phyloP scores from a whole-genome alignment of 106 monocot genomes.

The Alisma plantagoaquatica region DNA sequence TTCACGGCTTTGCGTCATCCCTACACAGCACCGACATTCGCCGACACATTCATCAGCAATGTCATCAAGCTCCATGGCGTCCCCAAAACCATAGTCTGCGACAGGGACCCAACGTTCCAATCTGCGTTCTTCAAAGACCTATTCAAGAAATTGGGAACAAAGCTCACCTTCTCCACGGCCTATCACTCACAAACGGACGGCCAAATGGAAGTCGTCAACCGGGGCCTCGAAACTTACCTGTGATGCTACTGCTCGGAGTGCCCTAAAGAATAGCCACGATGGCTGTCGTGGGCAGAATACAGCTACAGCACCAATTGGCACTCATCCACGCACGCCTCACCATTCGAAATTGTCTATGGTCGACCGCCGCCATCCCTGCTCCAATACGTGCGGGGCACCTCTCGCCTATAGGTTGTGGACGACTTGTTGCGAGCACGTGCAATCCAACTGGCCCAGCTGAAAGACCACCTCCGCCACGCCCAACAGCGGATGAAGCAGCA shows the following conservation, averaged over 20 bases:
- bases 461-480: background rate
- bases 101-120: background rate
- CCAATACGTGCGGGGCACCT: background rate
- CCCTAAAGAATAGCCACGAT: background rate
- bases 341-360: background rate
- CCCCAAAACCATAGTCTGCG: background rate
- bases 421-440: background rate
- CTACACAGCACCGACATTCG: background rate
- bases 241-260: background rate
- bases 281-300: slow-evolving; percentile 1
- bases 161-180: background rate
- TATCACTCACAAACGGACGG: slow-evolving; percentile 3
- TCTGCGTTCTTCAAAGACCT: background rate
- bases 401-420: background rate
- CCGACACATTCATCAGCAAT: background rate
- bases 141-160: background rate
- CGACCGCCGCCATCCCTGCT: background rate
- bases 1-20: background rate
- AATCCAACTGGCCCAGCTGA: background rate
- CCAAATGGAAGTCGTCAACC: background rate
- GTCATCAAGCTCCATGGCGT: background rate
- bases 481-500: background rate
- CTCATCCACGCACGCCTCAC: background rate
- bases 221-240: background rate
- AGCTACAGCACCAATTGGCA: background rate